Conservation (phyloP, 345 rosid species). For the Passiflora organensis region DNA sequence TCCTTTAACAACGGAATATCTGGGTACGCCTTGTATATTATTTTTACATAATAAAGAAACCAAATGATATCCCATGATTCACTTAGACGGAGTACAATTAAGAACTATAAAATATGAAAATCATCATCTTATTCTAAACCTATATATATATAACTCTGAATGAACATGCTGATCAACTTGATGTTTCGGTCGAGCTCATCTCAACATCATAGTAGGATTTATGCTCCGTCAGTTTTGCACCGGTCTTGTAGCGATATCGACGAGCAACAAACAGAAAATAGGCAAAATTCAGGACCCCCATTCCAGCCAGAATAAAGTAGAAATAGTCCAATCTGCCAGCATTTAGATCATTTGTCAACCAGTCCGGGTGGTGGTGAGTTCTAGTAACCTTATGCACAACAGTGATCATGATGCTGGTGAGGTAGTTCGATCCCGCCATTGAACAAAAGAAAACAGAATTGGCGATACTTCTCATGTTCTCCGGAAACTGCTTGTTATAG, state of each 20-base stretch:
- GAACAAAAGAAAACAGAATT: conserved; percentile 25
- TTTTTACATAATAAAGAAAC: no score
- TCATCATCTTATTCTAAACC: no score
- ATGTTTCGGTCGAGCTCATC: not conserved
- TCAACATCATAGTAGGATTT: not conserved
- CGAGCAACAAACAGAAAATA: conserved; percentile 22
- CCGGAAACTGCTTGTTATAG: conserved; percentile 16
- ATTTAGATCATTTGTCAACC: conserved; percentile 28
- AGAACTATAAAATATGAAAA: no score
- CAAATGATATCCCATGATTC: no score
- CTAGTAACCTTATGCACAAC: conserved; percentile 17
- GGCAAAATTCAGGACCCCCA: conserved; percentile 24
- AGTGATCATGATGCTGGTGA: conserved; percentile 10
- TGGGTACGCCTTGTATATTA: no score
- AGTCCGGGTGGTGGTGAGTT: no score
- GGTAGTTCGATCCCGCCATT: conserved; percentile 15
- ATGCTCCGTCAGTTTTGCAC: not conserved
- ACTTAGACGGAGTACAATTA: no score
- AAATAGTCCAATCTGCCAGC: conserved; percentile 32
- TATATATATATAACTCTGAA: not conserved
- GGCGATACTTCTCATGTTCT: conserved; percentile 16
- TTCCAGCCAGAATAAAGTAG: conserved; percentile 28
- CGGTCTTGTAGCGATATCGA: conserved; percentile 22
- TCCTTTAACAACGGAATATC: no score
- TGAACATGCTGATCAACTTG: not conserved